Evolutionary conservation across 352 stramenopile species (phyloP).

Genomic region (Phytophthora pinifolia): DNA sequence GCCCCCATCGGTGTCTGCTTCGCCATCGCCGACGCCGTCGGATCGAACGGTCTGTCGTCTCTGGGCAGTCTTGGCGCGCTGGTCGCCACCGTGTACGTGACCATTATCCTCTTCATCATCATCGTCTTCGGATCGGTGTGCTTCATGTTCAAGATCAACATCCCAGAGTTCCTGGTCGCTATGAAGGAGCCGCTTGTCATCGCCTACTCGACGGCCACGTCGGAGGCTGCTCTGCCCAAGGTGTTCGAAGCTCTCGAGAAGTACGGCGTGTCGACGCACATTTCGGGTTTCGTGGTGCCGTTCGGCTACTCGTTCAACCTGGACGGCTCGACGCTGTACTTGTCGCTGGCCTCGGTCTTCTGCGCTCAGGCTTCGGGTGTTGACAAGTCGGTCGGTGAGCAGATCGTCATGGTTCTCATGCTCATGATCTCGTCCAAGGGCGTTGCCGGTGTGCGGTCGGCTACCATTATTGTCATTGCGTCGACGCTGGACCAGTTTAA

Average conservation of each 20-base stretch:
- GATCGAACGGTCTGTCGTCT: too few species aligned
- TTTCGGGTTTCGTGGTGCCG: slow-evolving; percentile 55
- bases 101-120: too few species aligned
- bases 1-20: too few species aligned
- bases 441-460: slow-evolving; percentile 51
- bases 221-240: slow-evolving; percentile 54
- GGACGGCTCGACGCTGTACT: too few species aligned
- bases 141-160: slow-evolving; percentile 49
- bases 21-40: too few species aligned
- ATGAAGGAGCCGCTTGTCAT: slow-evolving; percentile 61
- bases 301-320: slow-evolving; percentile 72
- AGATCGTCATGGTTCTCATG: slow-evolving; percentile 64
- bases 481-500: slow-evolving; percentile 55
- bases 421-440: slow-evolving; percentile 62
- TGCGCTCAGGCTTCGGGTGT: slow-evolving; percentile 49
- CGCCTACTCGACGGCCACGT: slow-evolving; percentile 58
- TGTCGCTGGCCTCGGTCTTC: slow-evolving; percentile 50
- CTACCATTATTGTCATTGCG: slow-evolving; percentile 45
- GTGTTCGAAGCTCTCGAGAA: slow-evolving; percentile 54
- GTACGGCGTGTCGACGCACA: slow-evolving; percentile 52
- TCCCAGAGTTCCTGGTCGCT: slow-evolving; percentile 39
- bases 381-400: slow-evolving; percentile 53
- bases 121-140: slow-evolving; percentile 36
- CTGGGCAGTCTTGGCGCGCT: too few species aligned
- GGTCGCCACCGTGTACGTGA: too few species aligned